A percentile compares a stretch with the other conserved stretches of the same genome.
These are phyloP conservation scores for Eudorina sp. DNA, from an alignment of 139 green algal species.

Conservation along the genomic window DNA sequence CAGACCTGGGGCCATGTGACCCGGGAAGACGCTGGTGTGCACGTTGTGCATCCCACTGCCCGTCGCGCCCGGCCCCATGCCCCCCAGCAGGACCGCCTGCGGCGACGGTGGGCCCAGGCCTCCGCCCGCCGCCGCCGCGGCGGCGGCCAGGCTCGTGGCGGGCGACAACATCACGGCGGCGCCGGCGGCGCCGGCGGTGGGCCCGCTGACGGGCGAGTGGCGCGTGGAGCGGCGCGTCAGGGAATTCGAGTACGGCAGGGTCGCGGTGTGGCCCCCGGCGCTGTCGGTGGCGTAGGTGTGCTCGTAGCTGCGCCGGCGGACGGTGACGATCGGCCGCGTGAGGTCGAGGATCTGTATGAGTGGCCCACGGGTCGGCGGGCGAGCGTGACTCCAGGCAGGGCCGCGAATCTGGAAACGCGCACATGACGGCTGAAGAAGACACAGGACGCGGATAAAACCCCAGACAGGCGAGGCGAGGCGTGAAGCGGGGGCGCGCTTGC, in stretches of 20 bases:
- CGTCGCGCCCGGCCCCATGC: too few species aligned
- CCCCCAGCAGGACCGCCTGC: neutral
- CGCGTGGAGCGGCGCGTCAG: neutral
- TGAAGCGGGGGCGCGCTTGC: too few species aligned
- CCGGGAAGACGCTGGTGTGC: neutral
- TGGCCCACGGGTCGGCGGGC: too few species aligned
- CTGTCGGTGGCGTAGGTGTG: neutral
- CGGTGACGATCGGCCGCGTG: neutral
- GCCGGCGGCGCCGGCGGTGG: neutral
- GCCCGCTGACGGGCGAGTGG: neutral
- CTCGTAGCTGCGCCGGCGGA: slow-evolving; percentile 28
- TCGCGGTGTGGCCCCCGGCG: neutral
- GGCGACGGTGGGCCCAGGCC: neutral
- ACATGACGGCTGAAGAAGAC: too few species aligned
- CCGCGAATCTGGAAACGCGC: too few species aligned
- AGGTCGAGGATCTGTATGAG: slow-evolving; percentile 41
- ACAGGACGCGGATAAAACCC: too few species aligned
- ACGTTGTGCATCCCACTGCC: too few species aligned
- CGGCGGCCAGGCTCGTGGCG: neutral
- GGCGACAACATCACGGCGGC: neutral
- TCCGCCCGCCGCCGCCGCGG: neutral
- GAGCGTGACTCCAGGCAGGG: too few species aligned
- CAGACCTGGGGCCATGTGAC: neutral
- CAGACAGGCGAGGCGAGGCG: too few species aligned
- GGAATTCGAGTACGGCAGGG: slow-evolving; percentile 1